Percentiles rank a stretch among this genome's conserved stretches.
phyloP scores from a whole-genome alignment of 768 basidiomycete species.

The Antrodiella citrinella region DNA sequence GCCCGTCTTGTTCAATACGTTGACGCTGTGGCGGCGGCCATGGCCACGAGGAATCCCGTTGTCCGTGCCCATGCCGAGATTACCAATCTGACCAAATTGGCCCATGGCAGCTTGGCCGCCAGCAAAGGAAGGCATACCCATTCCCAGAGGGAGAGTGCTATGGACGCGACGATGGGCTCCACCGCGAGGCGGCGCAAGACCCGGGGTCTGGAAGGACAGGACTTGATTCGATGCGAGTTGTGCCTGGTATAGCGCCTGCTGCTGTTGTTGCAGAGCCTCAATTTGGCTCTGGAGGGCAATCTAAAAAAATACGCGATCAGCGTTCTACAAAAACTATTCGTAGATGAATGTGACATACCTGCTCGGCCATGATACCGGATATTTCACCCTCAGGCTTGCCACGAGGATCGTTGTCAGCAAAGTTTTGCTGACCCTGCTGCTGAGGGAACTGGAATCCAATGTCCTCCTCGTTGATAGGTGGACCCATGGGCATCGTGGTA shows the following conservation, averaged over 20 bases:
- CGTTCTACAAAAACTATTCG: neutral
- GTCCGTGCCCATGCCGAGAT: conserved; percentile 46
- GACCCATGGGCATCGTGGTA: conserved; percentile 48
- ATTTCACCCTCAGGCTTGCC: conserved; percentile 50
- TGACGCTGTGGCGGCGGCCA: conserved; percentile 85
- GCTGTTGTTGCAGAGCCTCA: conserved; percentile 83
- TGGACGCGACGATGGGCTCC: conserved; percentile 73
- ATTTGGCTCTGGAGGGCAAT: conserved; percentile 88
- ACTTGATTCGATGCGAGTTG: conserved; percentile 86
- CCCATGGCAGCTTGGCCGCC: conserved; percentile 52
- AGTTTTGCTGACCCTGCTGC: conserved; percentile 34
- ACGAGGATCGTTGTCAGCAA: conserved; percentile 22
- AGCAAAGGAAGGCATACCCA: conserved; percentile 34
- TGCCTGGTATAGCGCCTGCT: conserved; percentile 84
- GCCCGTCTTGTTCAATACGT: conserved; percentile 73
- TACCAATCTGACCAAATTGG: conserved; percentile 52
- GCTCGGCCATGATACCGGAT: conserved; percentile 90
- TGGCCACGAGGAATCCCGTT: conserved; percentile 77
- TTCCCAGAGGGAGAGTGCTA: conserved; percentile 66
- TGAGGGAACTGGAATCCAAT: conserved; percentile 78
- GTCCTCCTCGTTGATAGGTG: conserved; percentile 77
- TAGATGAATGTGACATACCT: conserved; percentile 41
- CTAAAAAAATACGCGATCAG: conserved; percentile 26
- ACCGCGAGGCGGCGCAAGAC: conserved; percentile 55
- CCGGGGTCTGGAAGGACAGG: conserved; percentile 70